Evolutionary conservation across 2,329 filamentous ascomycete genomes (phyloP), one percentile per base, ranked within the genome.

Genomic region (Penicillium sp.): DNA sequence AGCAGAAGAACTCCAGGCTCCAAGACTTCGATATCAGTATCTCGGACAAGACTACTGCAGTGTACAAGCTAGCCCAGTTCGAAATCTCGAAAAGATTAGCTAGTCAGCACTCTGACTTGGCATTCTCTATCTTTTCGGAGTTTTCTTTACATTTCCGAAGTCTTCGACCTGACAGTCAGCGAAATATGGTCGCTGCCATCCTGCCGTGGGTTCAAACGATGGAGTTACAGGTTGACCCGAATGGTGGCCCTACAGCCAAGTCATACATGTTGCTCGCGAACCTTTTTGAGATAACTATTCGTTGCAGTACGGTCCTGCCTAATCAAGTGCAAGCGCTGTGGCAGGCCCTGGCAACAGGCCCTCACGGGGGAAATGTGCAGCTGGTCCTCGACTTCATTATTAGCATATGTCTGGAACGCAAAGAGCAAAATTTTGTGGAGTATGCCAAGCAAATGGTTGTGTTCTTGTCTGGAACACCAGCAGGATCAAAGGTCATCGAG

Each of bases 11-110:
- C 60, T 96, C 93, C 1, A 95, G 95, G 68, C 86, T 99, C 7
- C 91, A 96, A 69, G 94, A 99, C 70, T 95, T 97, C 56, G 94
- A 99, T 67, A 97, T 99, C 65, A 97, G 92, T 70, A 94, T 99
- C 55, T 95, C 93, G 0, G 95, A 99, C 75, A 97, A 97, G 75
- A 99, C 95, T 0, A 96, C 96, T 62, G 92, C 93, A 0, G 93
- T 99, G 3, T 99, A 97, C 75, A 99, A 99, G 75, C 80, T 95
- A 42, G 94, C 95, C 0, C 94, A 99, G 68, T 97, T 97, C 62
- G 93, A 97, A 69, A 95, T 96, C 23, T 97, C 94, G 0, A 91
- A 93, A 66, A 83, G 92, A 21, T 82, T 99, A 38, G 89, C 92
- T 1, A 90, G 90, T 66, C 90, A 95, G 60, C 90, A 99, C 69